Percentiles rank a stretch among this genome's conserved stretches.
phyloP scores from a whole-genome alignment of 345 rosid species.

The Citrus trifoliata region DNA sequence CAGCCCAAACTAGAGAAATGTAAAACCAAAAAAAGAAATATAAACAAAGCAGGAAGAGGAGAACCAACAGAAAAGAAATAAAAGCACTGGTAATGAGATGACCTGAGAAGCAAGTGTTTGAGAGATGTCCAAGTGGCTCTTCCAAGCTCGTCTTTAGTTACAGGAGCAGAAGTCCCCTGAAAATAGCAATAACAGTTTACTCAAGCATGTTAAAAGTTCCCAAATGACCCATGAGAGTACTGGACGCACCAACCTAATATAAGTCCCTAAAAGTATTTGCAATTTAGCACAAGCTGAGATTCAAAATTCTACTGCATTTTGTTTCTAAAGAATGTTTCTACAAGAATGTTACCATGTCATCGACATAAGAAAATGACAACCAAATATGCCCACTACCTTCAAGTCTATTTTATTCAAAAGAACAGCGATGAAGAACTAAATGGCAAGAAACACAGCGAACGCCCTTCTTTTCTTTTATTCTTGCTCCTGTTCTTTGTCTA shows the following conservation, averaged over 20 bases:
- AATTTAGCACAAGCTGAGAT: not conserved
- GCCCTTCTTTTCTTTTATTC: not conserved
- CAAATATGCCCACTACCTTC: not conserved
- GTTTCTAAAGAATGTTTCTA: not conserved
- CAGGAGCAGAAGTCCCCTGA: conserved; percentile 67
- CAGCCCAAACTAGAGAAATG: not conserved
- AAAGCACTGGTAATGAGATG: conserved; percentile 4
- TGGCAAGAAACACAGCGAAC: not conserved
- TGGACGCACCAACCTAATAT: not conserved
- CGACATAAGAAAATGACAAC: not conserved
- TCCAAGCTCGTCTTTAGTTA: conserved; percentile 90
- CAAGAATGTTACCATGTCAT: not conserved
- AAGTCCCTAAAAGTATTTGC: not conserved
- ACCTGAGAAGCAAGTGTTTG: conserved; percentile 98
- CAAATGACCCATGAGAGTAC: conserved; percentile 1
- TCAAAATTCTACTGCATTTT: not conserved
- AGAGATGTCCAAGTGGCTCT: conserved; percentile 93
- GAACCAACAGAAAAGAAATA: not conserved
- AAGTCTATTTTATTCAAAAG: no score
- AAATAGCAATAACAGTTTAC: not conserved
- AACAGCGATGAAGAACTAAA: not conserved
- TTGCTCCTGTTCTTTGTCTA: not conserved
- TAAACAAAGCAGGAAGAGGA: not conserved
- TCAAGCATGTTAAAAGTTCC: not conserved
- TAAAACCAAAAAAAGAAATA: not conserved